phyloP scores from a whole-genome alignment of 2,329 filamentous ascomycete genomes.

The Alternaria viburni region DNA sequence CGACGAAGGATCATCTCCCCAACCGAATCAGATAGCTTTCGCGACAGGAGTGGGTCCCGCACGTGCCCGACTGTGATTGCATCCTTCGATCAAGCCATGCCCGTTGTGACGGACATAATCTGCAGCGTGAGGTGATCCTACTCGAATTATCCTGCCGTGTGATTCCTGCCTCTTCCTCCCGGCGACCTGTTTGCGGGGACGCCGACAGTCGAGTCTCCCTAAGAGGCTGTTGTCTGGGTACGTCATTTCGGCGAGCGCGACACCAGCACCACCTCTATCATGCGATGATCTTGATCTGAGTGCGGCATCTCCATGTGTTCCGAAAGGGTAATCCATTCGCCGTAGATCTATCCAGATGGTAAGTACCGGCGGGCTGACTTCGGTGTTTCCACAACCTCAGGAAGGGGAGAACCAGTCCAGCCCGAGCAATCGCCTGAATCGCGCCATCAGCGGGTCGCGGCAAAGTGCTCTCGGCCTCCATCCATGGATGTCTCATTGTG shows the following conservation, averaged over 20 bases:
- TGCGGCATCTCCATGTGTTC: slow-evolving; percentile 1
- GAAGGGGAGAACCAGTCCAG: background rate
- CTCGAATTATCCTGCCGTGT: slow-evolving; percentile 5
- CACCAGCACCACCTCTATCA: background rate
- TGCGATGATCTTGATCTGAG: background rate
- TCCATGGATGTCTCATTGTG: slow-evolving; percentile 2
- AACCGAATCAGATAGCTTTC: slow-evolving; percentile 1
- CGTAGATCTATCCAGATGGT: background rate
- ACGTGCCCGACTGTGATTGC: slow-evolving; percentile 7
- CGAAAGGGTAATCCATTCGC: background rate
- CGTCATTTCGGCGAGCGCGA: slow-evolving; percentile 3
- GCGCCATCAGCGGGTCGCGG: slow-evolving; percentile 15
- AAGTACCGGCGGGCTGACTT: slow-evolving; percentile 2
- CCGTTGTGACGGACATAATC: slow-evolving; percentile 12
- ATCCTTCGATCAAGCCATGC: slow-evolving; percentile 11
- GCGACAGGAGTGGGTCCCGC: slow-evolving; percentile 1
- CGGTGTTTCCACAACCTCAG: background rate
- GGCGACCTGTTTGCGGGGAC: slow-evolving; percentile 10
- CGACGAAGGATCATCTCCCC: background rate
- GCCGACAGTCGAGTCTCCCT: background rate
- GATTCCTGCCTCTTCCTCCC: slow-evolving; percentile 11
- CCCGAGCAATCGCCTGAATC: slow-evolving; percentile 9
- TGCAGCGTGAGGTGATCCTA: slow-evolving; percentile 8
- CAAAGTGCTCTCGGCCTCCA: slow-evolving; percentile 11
- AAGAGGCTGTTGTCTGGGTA: background rate